A percentile compares a stretch with the other conserved stretches of the same genome.
Evolutionary conservation across 208 protist genomes (phyloP).

Genomic region (Leptomonas seymouri): DNA sequence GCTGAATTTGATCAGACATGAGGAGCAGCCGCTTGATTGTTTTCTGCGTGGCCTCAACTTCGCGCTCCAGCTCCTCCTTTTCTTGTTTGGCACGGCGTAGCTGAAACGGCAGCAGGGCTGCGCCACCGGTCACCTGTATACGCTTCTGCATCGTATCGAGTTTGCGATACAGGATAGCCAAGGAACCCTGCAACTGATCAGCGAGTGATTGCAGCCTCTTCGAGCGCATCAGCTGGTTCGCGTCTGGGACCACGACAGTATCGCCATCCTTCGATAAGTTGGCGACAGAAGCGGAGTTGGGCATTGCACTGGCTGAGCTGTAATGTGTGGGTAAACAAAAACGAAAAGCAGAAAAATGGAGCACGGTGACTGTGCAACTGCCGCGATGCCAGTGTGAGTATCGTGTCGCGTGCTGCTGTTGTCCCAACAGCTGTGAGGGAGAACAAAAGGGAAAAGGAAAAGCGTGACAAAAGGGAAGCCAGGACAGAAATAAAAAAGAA

Average conservation of each 20-base stretch:
- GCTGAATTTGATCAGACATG: constrained; percentile 60
- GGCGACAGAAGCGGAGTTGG: neutral
- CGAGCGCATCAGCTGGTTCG: constrained; percentile 45
- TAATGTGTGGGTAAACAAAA: no score
- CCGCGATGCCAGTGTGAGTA: no score
- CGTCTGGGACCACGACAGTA: constrained; percentile 34
- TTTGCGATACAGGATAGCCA: constrained; percentile 49
- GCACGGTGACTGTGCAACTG: no score
- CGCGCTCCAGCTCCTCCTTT: constrained; percentile 51
- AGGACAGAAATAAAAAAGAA: neutral
- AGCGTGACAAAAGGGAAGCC: neutral
- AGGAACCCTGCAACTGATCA: constrained; percentile 57
- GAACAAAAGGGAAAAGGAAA: constrained; percentile 1
- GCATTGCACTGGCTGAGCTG: neutral
- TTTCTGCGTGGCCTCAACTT: constrained; percentile 59
- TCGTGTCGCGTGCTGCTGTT: no score
- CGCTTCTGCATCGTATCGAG: constrained; percentile 55
- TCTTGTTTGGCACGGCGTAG: constrained; percentile 57
- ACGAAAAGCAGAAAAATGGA: no score
- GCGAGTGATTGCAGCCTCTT: constrained; percentile 54
- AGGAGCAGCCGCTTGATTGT: constrained; percentile 47
- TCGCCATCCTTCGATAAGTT: neutral
- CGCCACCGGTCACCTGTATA: constrained; percentile 24
- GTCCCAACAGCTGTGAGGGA: no score
- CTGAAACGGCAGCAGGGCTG: constrained; percentile 61